A percentile compares a stretch with the other conserved stretches of the same genome.
phyloP scores from a whole-genome alignment of 805 yeast species.

The Brettanomyces custersianus region DNA sequence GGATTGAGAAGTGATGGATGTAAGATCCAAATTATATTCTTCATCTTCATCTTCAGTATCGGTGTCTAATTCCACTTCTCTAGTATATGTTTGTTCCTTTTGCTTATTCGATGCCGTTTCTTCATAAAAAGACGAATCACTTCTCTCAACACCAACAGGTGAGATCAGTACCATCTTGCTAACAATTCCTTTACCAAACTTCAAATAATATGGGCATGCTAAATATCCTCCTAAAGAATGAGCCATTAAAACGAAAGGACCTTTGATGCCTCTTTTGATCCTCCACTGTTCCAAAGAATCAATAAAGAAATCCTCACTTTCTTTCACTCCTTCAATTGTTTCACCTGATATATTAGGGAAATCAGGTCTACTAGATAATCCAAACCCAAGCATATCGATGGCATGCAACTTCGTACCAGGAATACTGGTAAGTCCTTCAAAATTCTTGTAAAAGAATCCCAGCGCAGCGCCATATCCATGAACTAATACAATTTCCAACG shows the following conservation, averaged over 20 bases:
- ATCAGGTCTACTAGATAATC: conserved; percentile 52
- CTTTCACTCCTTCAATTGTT: conserved; percentile 30
- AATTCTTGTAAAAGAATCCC: conserved; percentile 69
- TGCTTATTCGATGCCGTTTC: conserved; percentile 4
- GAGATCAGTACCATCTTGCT: conserved; percentile 54
- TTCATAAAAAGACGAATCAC: conserved; percentile 34
- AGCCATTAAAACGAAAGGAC: conserved; percentile 52
- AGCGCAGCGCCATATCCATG: conserved; percentile 94
- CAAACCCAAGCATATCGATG: conserved; percentile 65
- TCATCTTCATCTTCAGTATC: conserved; percentile 5
- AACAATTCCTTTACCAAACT: conserved; percentile 40
- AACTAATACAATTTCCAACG: conserved; percentile 46
- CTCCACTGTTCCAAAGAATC: conserved; percentile 63
- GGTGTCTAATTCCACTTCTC: conserved; percentile 23
- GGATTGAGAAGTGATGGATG: conserved; percentile 6
- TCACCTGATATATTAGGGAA: conserved; percentile 20
- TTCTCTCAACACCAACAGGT: conserved; percentile 73
- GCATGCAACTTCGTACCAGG: conserved; percentile 56
- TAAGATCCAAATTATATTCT: conserved; percentile 1
- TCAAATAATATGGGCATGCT: conserved; percentile 54
- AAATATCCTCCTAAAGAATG: conserved; percentile 78
- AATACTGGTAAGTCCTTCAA: conserved; percentile 40
- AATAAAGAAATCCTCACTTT: conserved; percentile 50
- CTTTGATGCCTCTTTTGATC: conserved; percentile 31
- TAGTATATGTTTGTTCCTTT: conserved; percentile 24